Evolutionary conservation across 2,329 filamentous ascomycete species (phyloP).

Genomic region (Karstenula rhodostoma): DNA sequence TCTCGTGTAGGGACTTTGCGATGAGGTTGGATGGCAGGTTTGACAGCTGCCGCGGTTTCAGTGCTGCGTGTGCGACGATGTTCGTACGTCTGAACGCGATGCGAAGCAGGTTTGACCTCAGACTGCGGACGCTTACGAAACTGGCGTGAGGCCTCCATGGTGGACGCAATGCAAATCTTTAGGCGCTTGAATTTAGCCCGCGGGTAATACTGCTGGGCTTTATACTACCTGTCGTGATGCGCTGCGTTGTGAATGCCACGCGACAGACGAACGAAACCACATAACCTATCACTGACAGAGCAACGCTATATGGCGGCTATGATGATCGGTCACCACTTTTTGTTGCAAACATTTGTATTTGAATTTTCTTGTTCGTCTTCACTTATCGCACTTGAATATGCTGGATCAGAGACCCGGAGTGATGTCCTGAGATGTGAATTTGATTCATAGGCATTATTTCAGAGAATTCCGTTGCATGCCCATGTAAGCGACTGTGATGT

Average conservation of each 20-base stretch:
- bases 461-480: too few species aligned
- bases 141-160: neutral
- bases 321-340: neutral
- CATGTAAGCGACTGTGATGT: too few species aligned
- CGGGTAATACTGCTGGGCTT: neutral
- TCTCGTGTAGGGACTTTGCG: neutral
- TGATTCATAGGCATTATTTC: too few species aligned
- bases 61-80: neutral
- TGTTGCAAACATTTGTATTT: neutral
- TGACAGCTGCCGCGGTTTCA: neutral
- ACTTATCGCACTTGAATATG: too few species aligned
- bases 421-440: too few species aligned
- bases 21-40: too few species aligned
- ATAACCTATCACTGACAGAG: neutral
- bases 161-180: neutral
- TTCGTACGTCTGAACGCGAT: neutral
- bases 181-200: neutral
- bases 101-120: neutral
- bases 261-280: neutral
- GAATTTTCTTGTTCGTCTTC: too few species aligned
- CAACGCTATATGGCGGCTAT: neutral
- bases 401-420: too few species aligned
- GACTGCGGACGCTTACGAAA: neutral
- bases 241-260: neutral
- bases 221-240: neutral